These are phyloP conservation scores for Penicillium polonicum DNA, from an alignment of 2,329 filamentous ascomycete genomes.

Conservation along the genomic window DNA sequence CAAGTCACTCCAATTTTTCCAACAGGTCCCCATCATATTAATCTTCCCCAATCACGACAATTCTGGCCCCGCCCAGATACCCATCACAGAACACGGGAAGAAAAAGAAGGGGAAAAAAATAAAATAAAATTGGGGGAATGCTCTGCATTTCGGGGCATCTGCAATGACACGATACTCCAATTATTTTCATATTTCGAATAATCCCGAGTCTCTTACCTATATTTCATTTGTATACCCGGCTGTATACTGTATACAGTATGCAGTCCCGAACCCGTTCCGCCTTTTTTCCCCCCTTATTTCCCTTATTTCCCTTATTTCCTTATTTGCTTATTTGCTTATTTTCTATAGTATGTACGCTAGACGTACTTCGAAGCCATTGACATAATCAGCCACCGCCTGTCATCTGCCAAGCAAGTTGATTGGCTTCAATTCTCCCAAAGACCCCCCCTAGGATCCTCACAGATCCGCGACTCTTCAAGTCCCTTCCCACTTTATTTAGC, in stretches of 20 bases:
- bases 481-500: neutral
- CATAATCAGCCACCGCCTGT: constrained; percentile 10
- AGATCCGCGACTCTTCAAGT: neutral
- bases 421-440: neutral
- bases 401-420: neutral
- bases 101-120: neutral
- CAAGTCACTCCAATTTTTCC: neutral
- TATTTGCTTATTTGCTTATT: too few species aligned
- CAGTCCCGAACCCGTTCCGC: neutral
- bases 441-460: too few species aligned
- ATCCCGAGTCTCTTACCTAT: neutral
- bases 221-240: neutral
- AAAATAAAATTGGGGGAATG: neutral
- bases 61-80: neutral
- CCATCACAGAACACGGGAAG: neutral
- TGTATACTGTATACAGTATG: neutral
- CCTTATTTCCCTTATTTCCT: neutral
- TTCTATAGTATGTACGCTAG: too few species aligned
- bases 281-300: neutral
- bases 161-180: neutral
- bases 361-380: neutral
- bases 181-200: neutral
- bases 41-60: neutral
- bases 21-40: neutral
- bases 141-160: neutral